Conservation (phyloP, 2,329 filamentous ascomycete species). For the Diaporthe sp. region DNA sequence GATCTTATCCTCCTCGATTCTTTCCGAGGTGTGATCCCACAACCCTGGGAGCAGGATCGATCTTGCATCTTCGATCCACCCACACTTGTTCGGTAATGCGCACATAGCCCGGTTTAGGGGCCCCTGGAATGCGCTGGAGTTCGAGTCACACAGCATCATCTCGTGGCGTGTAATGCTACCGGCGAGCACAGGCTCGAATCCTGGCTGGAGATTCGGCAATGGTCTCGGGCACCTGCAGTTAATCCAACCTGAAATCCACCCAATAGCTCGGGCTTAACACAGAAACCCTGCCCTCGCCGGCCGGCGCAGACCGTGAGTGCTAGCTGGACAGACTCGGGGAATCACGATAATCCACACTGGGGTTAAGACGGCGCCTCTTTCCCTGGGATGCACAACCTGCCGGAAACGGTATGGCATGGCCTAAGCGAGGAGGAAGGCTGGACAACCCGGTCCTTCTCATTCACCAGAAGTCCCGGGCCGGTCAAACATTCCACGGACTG, state of each 20-base stretch:
- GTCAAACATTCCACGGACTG: neutral
- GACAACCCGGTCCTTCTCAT: neutral
- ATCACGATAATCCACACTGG: slow-evolving; percentile 4
- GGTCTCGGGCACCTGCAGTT: slow-evolving; percentile 25
- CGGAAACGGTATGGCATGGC: neutral
- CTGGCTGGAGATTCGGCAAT: slow-evolving; percentile 10
- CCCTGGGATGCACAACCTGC: neutral
- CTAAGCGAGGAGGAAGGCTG: slow-evolving; percentile 11
- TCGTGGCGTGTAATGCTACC: neutral
- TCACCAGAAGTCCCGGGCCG: neutral
- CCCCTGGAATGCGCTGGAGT: neutral
- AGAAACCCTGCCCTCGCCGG: slow-evolving; percentile 18
- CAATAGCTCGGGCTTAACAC: neutral
- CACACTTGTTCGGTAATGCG: neutral
- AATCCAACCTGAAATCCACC: neutral
- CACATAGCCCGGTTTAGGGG: neutral
- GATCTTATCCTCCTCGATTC: neutral
- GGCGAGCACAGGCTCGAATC: neutral
- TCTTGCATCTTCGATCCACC: slow-evolving; percentile 12
- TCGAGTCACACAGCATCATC: slow-evolving; percentile 12
- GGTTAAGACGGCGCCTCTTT: neutral
- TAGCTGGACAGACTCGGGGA: neutral
- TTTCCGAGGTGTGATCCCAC: neutral
- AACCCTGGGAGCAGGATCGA: slow-evolving; percentile 12
- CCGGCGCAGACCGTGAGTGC: slow-evolving; percentile 11